These are phyloP conservation scores for Globisporangium alternatum DNA, from an alignment of 352 stramenopile genomes.

Conservation along the genomic window DNA sequence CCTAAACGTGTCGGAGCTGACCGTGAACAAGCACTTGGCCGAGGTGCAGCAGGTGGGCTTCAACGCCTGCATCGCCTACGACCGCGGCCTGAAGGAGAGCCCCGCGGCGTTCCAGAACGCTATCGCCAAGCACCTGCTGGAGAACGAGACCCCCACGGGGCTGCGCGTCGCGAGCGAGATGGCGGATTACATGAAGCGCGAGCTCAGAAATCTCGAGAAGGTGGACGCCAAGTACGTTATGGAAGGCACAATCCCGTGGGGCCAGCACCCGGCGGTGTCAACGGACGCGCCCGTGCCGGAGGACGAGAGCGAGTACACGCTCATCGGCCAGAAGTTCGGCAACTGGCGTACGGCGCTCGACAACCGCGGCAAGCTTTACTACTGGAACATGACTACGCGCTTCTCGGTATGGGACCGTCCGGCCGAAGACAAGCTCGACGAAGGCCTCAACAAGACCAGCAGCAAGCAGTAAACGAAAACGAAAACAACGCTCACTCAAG, in stretches of 20 bases:
- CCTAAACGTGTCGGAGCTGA: conserved; percentile 92
- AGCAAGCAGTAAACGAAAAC: conserved; percentile 20
- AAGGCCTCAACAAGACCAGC: conserved; percentile 31
- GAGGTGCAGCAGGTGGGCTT: conserved; percentile 96
- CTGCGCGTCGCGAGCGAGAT: conserved; percentile 58
- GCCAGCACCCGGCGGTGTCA: conserved; percentile 23
- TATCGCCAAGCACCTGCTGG: conserved; percentile 71
- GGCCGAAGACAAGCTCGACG: conserved; percentile 51
- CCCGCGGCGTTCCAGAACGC: conserved; percentile 50
- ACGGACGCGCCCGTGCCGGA: conserved; percentile 16
- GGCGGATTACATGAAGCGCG: conserved; percentile 72
- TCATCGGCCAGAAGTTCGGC: conserved; percentile 80
- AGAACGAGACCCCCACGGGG: conserved; percentile 58
- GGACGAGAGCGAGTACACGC: conserved; percentile 56
- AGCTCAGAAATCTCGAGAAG: conserved; percentile 80
- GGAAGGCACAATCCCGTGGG: conserved; percentile 77
- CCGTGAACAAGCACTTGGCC: conserved; percentile 95
- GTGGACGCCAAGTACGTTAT: conserved; percentile 69
- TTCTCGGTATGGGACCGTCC: conserved; percentile 79
- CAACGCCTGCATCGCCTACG: conserved; percentile 92
- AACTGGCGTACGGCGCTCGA: conserved; percentile 85
- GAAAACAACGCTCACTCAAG: background rate
- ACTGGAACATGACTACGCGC: conserved; percentile 85
- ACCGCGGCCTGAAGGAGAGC: conserved; percentile 80
- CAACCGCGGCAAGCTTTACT: conserved; percentile 85